Evolutionary conservation across 805 yeast species (phyloP).

Genomic region (Candida boleticola): DNA sequence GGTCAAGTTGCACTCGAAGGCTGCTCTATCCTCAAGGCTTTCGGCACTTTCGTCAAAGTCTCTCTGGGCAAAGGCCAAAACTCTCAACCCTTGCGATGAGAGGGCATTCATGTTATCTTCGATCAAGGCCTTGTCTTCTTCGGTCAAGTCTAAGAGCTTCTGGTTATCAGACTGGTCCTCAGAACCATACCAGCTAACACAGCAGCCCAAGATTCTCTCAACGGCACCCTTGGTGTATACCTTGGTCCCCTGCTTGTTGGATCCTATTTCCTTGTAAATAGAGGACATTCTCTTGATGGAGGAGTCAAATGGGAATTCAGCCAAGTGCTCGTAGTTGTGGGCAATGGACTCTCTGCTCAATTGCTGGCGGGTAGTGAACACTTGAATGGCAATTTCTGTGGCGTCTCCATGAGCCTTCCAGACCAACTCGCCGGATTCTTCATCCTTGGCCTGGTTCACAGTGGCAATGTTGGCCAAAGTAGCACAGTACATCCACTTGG

Average conservation of each 20-base stretch:
- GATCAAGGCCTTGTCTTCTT: conserved; percentile 16
- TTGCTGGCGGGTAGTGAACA: conserved; percentile 26
- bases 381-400: conserved; percentile 35
- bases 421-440: conserved; percentile 37
- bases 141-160: conserved; percentile 14
- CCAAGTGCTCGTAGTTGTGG: conserved; percentile 16
- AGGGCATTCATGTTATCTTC: conserved; percentile 27
- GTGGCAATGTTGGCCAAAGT: conserved; percentile 79
- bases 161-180: conserved; percentile 8
- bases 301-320: conserved; percentile 33
- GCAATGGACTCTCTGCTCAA: conserved; percentile 16
- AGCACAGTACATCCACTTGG: conserved; percentile 60
- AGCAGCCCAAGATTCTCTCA: conserved; percentile 25
- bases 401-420: conserved; percentile 67
- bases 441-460: conserved; percentile 47
- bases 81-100: conserved; percentile 30
- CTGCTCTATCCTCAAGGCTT: conserved; percentile 15
- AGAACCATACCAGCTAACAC: conserved; percentile 20
- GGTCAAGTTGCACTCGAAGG: conserved; percentile 20
- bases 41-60: conserved; percentile 13
- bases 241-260: conserved; percentile 1
- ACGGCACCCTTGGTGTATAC: conserved; percentile 34
- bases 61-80: conserved; percentile 30
- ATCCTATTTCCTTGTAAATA: conserved; percentile 15
- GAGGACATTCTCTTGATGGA: conserved; percentile 32